A percentile compares a stretch with the other conserved stretches of the same genome.
These are phyloP conservation scores for Aurifilum marmelostoma DNA, from an alignment of 2,329 filamentous ascomycete genomes.

Conservation along the genomic window DNA sequence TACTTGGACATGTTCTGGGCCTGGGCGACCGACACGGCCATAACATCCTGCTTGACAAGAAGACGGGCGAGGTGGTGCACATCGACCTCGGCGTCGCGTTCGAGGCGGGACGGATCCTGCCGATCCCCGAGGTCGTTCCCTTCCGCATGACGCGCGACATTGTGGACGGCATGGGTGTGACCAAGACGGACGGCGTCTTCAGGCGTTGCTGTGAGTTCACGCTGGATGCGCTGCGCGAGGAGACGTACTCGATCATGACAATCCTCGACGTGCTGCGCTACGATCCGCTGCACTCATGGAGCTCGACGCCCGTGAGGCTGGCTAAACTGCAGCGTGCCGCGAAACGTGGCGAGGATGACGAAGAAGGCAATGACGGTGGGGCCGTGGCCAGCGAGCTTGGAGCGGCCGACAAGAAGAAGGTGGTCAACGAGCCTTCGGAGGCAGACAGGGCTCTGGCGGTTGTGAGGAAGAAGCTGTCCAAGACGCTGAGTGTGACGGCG, in stretches of 20 bases:
- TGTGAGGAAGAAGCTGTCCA: constrained; percentile 93
- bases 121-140: constrained; percentile 92
- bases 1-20: constrained; percentile 89
- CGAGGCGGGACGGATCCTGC: constrained; percentile 92
- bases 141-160: constrained; percentile 94
- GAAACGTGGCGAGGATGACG: constrained; percentile 50
- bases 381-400: constrained; percentile 41
- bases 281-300: constrained; percentile 96
- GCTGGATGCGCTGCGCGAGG: constrained; percentile 89
- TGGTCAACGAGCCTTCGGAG: constrained; percentile 67
- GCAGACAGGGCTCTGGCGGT: constrained; percentile 90
- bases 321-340: constrained; percentile 65
- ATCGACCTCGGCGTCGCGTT: constrained; percentile 98
- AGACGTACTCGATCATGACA: constrained; percentile 97
- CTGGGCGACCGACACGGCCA: constrained; percentile 94
- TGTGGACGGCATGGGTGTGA: constrained; percentile 95
- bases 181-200: constrained; percentile 93
- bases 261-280: constrained; percentile 97
- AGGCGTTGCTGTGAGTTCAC: constrained; percentile 98
- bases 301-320: constrained; percentile 72
- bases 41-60: constrained; percentile 91
- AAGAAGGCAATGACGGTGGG: constrained; percentile 39
- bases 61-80: constrained; percentile 91
- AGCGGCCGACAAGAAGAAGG: constrained; percentile 42
- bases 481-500: constrained; percentile 89